phyloP scores from a whole-genome alignment of 441 rosid genomes.

The Euphorbia corollata region DNA sequence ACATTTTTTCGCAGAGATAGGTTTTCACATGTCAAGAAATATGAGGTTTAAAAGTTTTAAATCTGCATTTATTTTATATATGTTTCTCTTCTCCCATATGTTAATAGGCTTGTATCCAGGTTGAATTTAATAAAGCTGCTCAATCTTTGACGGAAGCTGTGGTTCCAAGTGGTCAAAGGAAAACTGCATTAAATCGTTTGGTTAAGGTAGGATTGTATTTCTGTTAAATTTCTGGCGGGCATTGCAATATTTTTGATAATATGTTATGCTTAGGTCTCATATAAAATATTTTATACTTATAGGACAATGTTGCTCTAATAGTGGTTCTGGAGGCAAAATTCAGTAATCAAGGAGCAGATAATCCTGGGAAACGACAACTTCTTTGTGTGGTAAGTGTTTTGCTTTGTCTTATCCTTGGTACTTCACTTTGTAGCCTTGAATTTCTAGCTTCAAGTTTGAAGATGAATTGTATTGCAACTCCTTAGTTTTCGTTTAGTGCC shows the following conservation, averaged over 20 bases:
- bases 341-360: slow-evolving; percentile 73
- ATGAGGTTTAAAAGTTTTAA: slow-evolving; percentile 58
- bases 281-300: slow-evolving; percentile 15
- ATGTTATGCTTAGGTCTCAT: slow-evolving; percentile 16
- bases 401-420: not conserved
- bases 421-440: not conserved
- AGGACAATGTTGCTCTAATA: slow-evolving; percentile 97
- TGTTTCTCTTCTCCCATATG: slow-evolving; percentile 20
- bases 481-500: not conserved
- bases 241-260: slow-evolving; percentile 13
- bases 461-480: not conserved
- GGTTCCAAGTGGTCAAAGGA: slow-evolving; percentile 78
- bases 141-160: slow-evolving; percentile 92
- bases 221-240: not conserved
- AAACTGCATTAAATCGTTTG: slow-evolving; percentile 75
- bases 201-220: slow-evolving; percentile 52
- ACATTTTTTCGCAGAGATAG: slow-evolving; percentile 98
- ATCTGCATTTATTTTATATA: slow-evolving; percentile 2
- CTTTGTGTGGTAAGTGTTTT: slow-evolving; percentile 80
- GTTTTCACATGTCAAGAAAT: slow-evolving; percentile 93
- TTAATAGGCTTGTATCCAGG: slow-evolving; percentile 40
- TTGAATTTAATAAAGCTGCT: slow-evolving; percentile 98
- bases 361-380: slow-evolving; percentile 88
- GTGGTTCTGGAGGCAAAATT: slow-evolving; percentile 94
- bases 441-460: not conserved